Evolutionary conservation across 768 basidiomycete species (phyloP), one percentile per base, ranked within the genome.

Genomic region (Suillus bovinus): DNA sequence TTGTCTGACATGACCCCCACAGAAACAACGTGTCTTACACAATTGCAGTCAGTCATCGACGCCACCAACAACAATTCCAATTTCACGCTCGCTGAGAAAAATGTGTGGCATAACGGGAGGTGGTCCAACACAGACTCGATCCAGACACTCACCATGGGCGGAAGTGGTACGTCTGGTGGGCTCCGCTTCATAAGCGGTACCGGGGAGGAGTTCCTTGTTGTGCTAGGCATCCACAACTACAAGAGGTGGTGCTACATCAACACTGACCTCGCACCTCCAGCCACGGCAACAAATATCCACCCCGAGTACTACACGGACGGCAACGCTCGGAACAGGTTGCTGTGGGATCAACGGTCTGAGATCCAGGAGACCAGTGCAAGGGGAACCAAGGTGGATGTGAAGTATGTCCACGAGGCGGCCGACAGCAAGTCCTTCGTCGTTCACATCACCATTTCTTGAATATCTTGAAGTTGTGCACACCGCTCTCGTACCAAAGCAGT

Each of bases 161-260:
- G 73, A 3, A 80, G 79, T 61, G 80, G 79, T 38, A 80, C 79
- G 0, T 80, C 77, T 16, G 78, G 81, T 13, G 67, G 69, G 9
- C 59, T 81, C 24, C 77, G 76, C 59, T 72, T 80, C 68, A 34
- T 44, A 31, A 64, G 67, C 9, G 70, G 70, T 54, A 64, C 55
- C 4, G 72, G 71, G 60, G 78, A 78, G 54, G 60, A 53, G 20
- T 74, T 77, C 70, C 59, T 77, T 29, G 64, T 77, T 63, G 69
- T 71, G 17, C 46, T 80, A 31, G 79, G 81, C 1, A 70, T 80
- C 29, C 74, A 81, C 71, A 76, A 76, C 70, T 72, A 74, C 69
- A 73, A 72, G 63, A 67, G 72, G 7, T 80, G 80, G 79, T 68
- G 71, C 67, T 78, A 80, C 63, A 71, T 75, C 44, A 68, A 78